phyloP scores from a whole-genome alignment of 106 monocot species.

The Dioscorea zingiberensis region DNA sequence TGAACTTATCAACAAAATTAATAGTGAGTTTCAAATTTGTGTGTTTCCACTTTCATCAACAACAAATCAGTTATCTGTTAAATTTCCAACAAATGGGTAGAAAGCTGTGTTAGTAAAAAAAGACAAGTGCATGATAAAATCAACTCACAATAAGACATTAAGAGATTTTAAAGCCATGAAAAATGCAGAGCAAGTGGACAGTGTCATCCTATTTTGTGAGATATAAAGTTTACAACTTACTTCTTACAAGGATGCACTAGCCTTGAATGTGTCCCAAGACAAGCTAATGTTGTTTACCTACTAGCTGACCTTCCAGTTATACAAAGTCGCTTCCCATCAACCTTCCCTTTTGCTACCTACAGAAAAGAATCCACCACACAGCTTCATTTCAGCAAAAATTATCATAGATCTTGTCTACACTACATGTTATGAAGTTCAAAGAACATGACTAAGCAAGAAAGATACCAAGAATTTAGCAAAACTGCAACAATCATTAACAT shows the following conservation, averaged over 20 bases:
- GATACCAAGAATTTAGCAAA: constrained; percentile 77
- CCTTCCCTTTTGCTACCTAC: constrained; percentile 70
- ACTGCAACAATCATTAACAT: constrained; percentile 93
- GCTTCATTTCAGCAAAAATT: neutral
- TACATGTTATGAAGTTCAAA: neutral
- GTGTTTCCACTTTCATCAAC: constrained; percentile 67
- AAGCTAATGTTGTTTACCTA: constrained; percentile 89
- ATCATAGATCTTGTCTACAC: neutral
- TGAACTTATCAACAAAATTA: constrained; percentile 78
- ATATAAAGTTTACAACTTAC: constrained; percentile 34
- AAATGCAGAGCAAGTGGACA: neutral
- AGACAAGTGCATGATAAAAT: too few species aligned
- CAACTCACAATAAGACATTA: too few species aligned
- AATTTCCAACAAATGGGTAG: neutral
- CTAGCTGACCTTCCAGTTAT: constrained; percentile 87
- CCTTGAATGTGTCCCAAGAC: constrained; percentile 75
- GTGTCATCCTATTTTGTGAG: neutral
- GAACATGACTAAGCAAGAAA: neutral
- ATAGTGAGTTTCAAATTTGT: constrained; percentile 96
- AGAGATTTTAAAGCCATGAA: too few species aligned
- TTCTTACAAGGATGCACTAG: constrained; percentile 83
- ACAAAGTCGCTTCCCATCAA: constrained; percentile 75
- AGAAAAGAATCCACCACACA: neutral
- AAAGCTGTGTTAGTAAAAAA: too few species aligned
- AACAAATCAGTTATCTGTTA: constrained; percentile 78